phyloP scores from a whole-genome alignment of 2,329 filamentous ascomycete genomes.

The Cylindrodendrum hubeiense region DNA sequence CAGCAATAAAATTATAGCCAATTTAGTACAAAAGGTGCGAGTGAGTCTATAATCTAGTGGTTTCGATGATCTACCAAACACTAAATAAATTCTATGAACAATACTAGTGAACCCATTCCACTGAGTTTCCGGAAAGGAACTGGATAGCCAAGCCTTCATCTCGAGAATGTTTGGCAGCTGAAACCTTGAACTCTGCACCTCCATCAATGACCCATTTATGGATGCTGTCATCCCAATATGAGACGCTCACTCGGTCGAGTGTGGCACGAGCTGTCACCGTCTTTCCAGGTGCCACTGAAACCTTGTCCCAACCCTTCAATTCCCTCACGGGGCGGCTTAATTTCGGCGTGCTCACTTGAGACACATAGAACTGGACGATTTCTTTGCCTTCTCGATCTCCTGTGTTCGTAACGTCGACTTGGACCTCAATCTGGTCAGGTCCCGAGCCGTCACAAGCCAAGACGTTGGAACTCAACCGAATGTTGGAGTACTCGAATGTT shows the following conservation, averaged over 20 bases:
- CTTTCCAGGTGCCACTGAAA: constrained; percentile 13
- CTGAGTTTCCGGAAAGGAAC: constrained; percentile 10
- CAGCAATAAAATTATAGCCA: background rate
- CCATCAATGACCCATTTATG: constrained; percentile 31
- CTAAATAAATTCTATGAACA: background rate
- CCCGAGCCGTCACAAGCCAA: constrained; percentile 3
- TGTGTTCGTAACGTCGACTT: constrained; percentile 31
- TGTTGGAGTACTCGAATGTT: constrained; percentile 52
- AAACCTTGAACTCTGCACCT: constrained; percentile 24
- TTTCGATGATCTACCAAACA: background rate
- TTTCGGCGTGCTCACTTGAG: constrained; percentile 9
- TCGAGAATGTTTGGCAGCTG: constrained; percentile 28
- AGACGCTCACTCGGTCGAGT: constrained; percentile 30
- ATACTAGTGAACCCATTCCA: constrained; percentile 26
- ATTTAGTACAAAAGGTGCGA: background rate
- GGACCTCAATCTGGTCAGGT: constrained; percentile 6
- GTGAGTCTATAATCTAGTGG: background rate
- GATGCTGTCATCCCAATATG: constrained; percentile 31
- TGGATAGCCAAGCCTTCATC: constrained; percentile 7
- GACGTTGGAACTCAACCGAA: constrained; percentile 12
- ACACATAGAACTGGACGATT: constrained; percentile 32
- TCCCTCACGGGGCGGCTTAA: constrained; percentile 24
- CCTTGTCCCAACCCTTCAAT: constrained; percentile 35
- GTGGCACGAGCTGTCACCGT: constrained; percentile 22
- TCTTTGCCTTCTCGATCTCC: constrained; percentile 26